phyloP scores from a whole-genome alignment of 2,329 filamentous ascomycete species.

The Phaeosphaeriaceae sp. region DNA sequence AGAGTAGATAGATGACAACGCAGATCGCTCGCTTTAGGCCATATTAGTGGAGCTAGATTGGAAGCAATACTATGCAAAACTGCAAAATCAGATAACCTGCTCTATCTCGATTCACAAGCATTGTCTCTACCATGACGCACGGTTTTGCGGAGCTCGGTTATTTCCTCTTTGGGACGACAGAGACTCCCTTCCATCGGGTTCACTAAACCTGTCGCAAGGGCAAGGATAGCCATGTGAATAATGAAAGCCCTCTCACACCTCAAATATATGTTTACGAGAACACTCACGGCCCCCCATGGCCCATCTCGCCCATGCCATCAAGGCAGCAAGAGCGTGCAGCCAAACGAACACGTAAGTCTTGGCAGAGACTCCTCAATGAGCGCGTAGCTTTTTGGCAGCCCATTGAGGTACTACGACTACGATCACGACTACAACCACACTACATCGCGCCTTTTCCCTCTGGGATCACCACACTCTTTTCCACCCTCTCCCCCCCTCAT shows the following conservation, averaged over 20 bases:
- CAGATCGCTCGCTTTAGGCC: slow-evolving; percentile 16
- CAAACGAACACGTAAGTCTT: slow-evolving; percentile 8
- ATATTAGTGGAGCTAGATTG: background rate
- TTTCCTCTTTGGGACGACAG: slow-evolving; percentile 7
- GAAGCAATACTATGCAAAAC: background rate
- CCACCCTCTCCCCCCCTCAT: slow-evolving; percentile 7
- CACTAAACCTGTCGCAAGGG: background rate
- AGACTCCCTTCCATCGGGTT: background rate
- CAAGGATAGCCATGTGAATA: background rate
- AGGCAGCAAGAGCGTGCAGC: background rate
- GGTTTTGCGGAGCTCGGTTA: background rate
- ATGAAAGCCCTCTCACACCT: too few species aligned
- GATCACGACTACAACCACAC: slow-evolving; percentile 21
- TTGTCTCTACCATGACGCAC: too few species aligned
- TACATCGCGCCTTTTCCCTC: slow-evolving; percentile 27
- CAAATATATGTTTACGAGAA: background rate
- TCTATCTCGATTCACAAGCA: too few species aligned
- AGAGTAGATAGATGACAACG: slow-evolving; percentile 28
- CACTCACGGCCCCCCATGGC: background rate
- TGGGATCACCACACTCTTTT: slow-evolving; percentile 35
- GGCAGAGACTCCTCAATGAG: slow-evolving; percentile 28
- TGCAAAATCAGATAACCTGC: background rate
- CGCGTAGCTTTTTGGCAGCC: slow-evolving; percentile 13
- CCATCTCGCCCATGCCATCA: background rate
- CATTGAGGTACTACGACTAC: slow-evolving; percentile 37